Conservation (phyloP, 2,329 filamentous ascomycete genomes). For the Stemphylium vesicarium region DNA sequence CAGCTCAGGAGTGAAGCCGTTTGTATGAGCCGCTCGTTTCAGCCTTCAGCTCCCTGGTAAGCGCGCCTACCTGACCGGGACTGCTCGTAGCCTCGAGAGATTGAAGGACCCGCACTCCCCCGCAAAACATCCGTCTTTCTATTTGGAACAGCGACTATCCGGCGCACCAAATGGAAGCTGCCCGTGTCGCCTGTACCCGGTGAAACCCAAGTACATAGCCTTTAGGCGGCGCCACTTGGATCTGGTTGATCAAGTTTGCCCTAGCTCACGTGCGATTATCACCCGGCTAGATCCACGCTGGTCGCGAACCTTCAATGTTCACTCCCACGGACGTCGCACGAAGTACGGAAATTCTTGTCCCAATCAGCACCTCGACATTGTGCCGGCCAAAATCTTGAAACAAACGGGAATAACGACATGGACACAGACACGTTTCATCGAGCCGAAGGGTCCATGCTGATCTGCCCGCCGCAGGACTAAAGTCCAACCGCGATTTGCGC, state of each 20-base stretch:
- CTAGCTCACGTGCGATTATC: too few species aligned
- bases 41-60: neutral
- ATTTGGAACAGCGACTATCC: neutral
- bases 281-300: too few species aligned
- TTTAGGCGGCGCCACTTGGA: too few species aligned
- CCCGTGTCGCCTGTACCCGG: neutral
- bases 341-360: conserved; percentile 1
- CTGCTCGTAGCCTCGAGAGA: conserved; percentile 12
- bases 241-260: too few species aligned
- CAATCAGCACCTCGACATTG: conserved; percentile 3
- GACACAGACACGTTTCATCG: conserved; percentile 31
- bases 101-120: conserved; percentile 16
- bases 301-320: too few species aligned
- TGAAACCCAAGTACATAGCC: too few species aligned
- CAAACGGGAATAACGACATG: conserved; percentile 26
- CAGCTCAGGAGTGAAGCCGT: neutral
- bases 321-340: neutral
- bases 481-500: conserved; percentile 11
- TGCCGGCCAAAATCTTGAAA: conserved; percentile 22
- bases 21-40: conserved; percentile 3
- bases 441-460: conserved; percentile 27
- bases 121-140: conserved; percentile 8
- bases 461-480: conserved; percentile 14
- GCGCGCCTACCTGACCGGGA: conserved; percentile 4
- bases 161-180: neutral